These are phyloP conservation scores for Aspergillus melleus DNA, from an alignment of 2,329 filamentous ascomycete genomes.

Conservation along the genomic window DNA sequence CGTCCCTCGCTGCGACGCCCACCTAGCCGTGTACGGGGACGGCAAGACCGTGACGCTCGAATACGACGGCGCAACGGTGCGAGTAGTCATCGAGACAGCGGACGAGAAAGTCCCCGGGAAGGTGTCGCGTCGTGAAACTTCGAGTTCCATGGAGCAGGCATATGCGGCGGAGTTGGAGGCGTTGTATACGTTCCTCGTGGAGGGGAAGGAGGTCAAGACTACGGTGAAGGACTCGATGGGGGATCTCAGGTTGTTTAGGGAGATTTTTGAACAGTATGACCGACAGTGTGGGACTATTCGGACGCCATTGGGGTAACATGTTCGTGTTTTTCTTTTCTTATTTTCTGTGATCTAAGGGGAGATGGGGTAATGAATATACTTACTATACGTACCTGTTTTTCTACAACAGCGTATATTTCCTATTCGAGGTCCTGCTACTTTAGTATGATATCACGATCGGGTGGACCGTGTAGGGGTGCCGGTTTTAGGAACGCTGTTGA, in stretches of 20 bases:
- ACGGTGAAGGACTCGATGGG: constrained; percentile 36
- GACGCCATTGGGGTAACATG: constrained; percentile 30
- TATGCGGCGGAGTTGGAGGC: constrained; percentile 38
- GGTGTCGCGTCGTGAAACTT: constrained; percentile 28
- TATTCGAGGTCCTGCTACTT: no score
- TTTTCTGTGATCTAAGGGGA: background rate
- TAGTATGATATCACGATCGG: no score
- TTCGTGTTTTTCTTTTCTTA: background rate
- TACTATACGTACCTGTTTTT: no score
- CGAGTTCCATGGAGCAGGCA: constrained; percentile 38
- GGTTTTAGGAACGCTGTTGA: no score
- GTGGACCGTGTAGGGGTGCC: no score
- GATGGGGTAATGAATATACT: no score
- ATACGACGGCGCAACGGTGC: constrained; percentile 56
- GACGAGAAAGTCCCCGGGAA: constrained; percentile 22
- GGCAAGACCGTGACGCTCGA: constrained; percentile 56
- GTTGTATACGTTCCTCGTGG: constrained; percentile 36
- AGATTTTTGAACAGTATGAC: constrained; percentile 39
- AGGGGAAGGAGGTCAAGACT: constrained; percentile 33
- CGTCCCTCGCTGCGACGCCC: constrained; percentile 47
- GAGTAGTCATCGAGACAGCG: constrained; percentile 41
- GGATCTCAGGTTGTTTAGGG: constrained; percentile 37
- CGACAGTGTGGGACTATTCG: constrained; percentile 37
- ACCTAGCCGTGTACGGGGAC: constrained; percentile 50
- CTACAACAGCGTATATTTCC: no score